A percentile compares a stretch with the other conserved stretches of the same genome.
phyloP scores from a whole-genome alignment of 148 eudicot genomes.

The Tetragonia tetragonoides region DNA sequence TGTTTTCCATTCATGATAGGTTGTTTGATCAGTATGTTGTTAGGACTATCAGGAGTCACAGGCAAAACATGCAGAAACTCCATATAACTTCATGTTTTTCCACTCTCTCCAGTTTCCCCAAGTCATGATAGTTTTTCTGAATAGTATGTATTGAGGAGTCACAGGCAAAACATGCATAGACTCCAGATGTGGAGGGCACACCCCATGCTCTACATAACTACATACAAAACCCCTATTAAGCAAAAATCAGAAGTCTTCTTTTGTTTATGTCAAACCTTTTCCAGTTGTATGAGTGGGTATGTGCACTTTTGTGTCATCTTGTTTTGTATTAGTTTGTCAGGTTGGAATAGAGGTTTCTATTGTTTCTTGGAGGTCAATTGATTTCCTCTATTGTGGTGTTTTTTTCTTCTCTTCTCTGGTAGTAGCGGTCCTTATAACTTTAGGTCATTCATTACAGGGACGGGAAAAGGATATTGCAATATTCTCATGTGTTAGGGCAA shows the following conservation, averaged over 20 bases:
- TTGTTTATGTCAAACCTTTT: not conserved
- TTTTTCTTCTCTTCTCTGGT: not conserved
- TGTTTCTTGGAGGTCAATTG: not conserved
- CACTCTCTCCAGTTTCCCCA: no score
- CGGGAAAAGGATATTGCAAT: constrained; percentile 97
- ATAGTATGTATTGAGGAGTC: not conserved
- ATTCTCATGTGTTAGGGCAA: constrained; percentile 93
- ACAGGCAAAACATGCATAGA: not conserved
- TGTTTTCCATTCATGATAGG: no score
- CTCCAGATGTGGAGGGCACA: not conserved
- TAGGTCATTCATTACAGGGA: constrained; percentile 49
- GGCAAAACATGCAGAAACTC: no score
- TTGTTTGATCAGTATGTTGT: no score
- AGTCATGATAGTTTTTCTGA: no score
- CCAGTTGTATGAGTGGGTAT: not conserved
- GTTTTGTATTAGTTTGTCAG: not conserved
- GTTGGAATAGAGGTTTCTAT: not conserved
- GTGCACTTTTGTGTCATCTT: not conserved
- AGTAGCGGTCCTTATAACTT: not conserved
- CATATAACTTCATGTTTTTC: no score
- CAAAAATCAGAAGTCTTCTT: not conserved
- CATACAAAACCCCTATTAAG: not conserved
- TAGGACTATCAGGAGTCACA: no score
- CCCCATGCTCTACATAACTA: not conserved
- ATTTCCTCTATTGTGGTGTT: not conserved